Evolutionary conservation across 805 yeast genomes (phyloP).

Genomic region (Saturnispora sekii): DNA sequence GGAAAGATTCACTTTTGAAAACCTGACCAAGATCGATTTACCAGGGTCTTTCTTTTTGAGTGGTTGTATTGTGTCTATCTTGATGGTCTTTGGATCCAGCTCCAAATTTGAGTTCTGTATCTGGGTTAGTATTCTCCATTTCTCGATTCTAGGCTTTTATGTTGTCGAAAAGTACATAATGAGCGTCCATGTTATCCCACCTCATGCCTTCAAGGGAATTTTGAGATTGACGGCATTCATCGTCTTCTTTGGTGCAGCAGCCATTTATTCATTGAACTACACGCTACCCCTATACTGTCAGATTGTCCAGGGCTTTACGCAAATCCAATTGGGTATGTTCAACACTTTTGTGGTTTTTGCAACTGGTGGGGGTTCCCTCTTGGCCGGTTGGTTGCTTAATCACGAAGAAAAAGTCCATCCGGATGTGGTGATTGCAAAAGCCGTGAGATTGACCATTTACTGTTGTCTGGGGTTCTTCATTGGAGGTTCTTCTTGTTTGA

Average conservation of each 20-base stretch:
- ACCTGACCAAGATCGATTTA: conserved; percentile 31
- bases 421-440: conserved; percentile 14
- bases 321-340: conserved; percentile 31
- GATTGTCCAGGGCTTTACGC: conserved; percentile 31
- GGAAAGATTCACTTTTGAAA: conserved; percentile 26
- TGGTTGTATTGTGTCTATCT: conserved; percentile 25
- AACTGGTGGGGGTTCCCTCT: conserved; percentile 31
- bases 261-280: conserved; percentile 29
- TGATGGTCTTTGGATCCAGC: conserved; percentile 23
- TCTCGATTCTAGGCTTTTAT: conserved; percentile 18
- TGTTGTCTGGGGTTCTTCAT: conserved; percentile 17
- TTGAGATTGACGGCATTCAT: conserved; percentile 30
- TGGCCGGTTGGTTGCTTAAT: conserved; percentile 28
- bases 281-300: conserved; percentile 35
- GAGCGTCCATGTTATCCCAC: conserved; percentile 32
- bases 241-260: conserved; percentile 30
- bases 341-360: conserved; percentile 33
- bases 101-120: conserved; percentile 7
- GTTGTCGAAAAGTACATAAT: conserved; percentile 29
- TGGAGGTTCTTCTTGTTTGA: conserved; percentile 17
- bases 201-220: conserved; percentile 29
- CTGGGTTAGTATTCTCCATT: conserved; percentile 10
- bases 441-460: conserved; percentile 18
- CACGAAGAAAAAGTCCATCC: conserved; percentile 14
- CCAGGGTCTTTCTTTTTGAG: conserved; percentile 32